Percentiles rank a stretch among this genome's conserved stretches.
Conservation (phyloP, 371 early-diverging fungal species). For the Mortierella sp. region DNA sequence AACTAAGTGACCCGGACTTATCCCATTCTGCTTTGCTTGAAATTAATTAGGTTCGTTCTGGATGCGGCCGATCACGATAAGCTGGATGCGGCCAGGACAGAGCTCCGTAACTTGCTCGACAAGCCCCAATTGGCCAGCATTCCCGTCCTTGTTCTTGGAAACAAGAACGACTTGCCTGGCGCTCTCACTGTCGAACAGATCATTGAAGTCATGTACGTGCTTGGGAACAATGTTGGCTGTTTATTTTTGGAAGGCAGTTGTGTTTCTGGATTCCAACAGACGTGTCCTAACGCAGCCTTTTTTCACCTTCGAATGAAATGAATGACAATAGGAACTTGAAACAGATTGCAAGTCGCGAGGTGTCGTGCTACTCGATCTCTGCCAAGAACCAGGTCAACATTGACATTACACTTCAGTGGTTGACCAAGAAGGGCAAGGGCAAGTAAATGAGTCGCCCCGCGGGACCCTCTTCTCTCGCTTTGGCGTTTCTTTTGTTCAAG, state of each 20-base stretch:
- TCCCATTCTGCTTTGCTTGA: no score
- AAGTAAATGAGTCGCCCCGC: conserved; percentile 59
- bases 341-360: conserved; percentile 94
- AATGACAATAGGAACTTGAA: conserved; percentile 77
- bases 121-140: conserved; percentile 93
- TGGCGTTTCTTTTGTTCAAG: not conserved
- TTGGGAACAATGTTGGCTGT: not conserved
- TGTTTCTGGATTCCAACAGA: not conserved
- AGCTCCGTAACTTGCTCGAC: conserved; percentile 91
- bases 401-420: conserved; percentile 97
- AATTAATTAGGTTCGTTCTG: conserved; percentile 84
- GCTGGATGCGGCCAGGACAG: conserved; percentile 91
- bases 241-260: not conserved
- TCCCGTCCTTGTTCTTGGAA: conserved; percentile 98
- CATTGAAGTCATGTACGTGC: conserved; percentile 87
- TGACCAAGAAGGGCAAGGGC: conserved; percentile 87
- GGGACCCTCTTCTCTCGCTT: not conserved
- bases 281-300: not conserved
- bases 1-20: conserved; percentile 1
- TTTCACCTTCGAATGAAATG: not conserved
- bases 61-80: conserved; percentile 96
- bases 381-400: conserved; percentile 98
- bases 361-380: conserved; percentile 99
- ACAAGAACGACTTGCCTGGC: conserved; percentile 97
- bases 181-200: conserved; percentile 93